Evolutionary conservation across 208 protist genomes (phyloP).

Genomic region (Trichomonas tenax): DNA sequence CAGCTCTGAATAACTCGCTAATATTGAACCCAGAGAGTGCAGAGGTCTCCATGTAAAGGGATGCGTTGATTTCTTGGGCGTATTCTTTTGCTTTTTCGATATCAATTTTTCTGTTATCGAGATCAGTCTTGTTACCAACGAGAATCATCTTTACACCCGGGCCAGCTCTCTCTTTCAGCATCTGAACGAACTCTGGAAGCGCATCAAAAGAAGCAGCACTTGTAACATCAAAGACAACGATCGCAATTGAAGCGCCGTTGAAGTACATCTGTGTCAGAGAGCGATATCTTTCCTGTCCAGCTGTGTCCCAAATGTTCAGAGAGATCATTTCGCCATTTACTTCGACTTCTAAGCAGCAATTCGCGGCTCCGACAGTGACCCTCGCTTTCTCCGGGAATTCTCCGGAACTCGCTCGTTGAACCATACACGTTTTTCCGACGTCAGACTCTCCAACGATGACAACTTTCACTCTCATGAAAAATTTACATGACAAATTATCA

Average conservation of each 20-base stretch:
- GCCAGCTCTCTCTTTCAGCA: background rate
- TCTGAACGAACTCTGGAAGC: background rate
- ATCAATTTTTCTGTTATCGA: constrained; percentile 47
- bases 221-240: background rate
- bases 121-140: constrained; percentile 67
- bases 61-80: constrained; percentile 50
- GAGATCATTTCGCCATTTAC: background rate
- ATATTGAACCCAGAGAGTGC: constrained; percentile 57
- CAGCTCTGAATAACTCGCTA: constrained; percentile 29
- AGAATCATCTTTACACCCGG: constrained; percentile 52
- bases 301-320: background rate
- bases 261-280: background rate
- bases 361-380: background rate
- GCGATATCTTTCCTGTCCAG: background rate
- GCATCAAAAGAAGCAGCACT: background rate
- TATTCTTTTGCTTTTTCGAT: constrained; percentile 44
- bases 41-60: constrained; percentile 68
- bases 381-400: background rate
- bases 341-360: background rate
- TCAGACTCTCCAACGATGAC: background rate
- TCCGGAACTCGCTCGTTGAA: background rate
- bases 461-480: background rate
- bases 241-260: background rate
- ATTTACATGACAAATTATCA: background rate
- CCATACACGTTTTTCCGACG: background rate